Percentiles rank a stretch among this genome's conserved stretches.
phyloP scores from a whole-genome alignment of 176 grass and related monocot genomes.

The Chloris gayana region DNA sequence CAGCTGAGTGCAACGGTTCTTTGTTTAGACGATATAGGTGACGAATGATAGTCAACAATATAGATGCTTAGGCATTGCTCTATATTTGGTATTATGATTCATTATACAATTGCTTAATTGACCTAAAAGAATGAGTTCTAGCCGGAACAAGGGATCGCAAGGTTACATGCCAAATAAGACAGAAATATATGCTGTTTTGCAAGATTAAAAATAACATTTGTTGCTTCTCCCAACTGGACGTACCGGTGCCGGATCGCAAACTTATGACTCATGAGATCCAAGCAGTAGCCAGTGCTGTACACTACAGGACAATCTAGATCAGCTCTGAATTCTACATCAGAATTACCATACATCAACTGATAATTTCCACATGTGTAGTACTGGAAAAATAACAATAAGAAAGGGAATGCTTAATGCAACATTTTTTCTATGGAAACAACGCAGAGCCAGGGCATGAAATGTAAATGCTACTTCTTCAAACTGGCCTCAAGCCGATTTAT shows the following conservation, averaged over 20 bases:
- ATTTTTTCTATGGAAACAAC: constrained; percentile 22
- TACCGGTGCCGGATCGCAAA: not conserved
- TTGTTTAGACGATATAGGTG: not conserved
- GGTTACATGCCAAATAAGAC: not conserved
- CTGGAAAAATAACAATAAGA: not conserved
- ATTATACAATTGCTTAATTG: not conserved
- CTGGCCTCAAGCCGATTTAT: constrained; percentile 82
- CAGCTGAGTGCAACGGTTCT: not conserved
- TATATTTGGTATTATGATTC: not conserved
- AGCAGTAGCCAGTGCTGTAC: not conserved
- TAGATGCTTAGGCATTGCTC: not conserved
- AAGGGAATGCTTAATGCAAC: not conserved
- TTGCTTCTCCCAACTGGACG: not conserved
- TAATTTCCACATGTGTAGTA: not conserved
- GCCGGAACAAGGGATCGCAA: not conserved
- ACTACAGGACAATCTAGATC: not conserved
- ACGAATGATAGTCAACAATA: not conserved
- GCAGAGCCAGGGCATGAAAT: not conserved
- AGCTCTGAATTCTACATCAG: constrained; percentile 10
- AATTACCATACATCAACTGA: not conserved
- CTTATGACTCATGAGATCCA: not conserved
- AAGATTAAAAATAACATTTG: not conserved
- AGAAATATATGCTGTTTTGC: not conserved
- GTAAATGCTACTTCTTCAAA: constrained; percentile 62
- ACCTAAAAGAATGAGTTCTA: not conserved